phyloP scores from a whole-genome alignment of 2,329 filamentous ascomycete genomes.

The Sclerotinia nivalis region DNA sequence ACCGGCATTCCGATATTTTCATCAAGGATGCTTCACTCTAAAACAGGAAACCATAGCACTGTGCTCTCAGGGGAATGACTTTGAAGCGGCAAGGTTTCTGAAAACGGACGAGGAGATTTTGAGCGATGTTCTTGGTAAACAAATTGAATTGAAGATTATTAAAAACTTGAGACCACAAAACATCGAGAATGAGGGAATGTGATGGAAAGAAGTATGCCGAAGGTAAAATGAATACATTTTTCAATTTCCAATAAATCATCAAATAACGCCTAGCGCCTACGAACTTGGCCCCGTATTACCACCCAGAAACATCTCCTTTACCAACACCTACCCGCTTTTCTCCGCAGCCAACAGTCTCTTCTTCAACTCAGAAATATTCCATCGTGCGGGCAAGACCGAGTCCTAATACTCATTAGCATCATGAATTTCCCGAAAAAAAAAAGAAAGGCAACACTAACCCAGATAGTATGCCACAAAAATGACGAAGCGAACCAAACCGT shows the following conservation, averaged over 20 bases:
- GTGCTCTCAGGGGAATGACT: too few relatives aligned
- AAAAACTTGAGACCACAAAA: not conserved
- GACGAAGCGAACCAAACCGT: slow-evolving; percentile 30
- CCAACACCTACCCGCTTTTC: not conserved
- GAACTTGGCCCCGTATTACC: not conserved
- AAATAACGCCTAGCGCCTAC: not conserved
- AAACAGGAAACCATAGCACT: not conserved
- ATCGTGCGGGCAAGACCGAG: not conserved
- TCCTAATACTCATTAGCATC: slow-evolving; percentile 21
- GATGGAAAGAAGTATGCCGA: not conserved
- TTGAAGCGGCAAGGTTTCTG: not conserved
- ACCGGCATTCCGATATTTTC: not conserved
- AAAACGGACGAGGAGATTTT: not conserved
- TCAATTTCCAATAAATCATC: not conserved
- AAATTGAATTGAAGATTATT: not conserved
- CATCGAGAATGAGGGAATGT: not conserved
- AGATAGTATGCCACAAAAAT: slow-evolving; percentile 28
- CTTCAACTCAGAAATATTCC: slow-evolving; percentile 18
- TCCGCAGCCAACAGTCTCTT: slow-evolving; percentile 24
- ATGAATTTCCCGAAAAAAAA: not conserved
- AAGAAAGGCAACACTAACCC: slow-evolving; percentile 23
- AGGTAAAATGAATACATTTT: not conserved
- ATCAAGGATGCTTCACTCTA: not conserved
- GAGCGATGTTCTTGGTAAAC: not conserved
- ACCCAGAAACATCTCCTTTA: not conserved